A percentile compares a stretch with the other conserved stretches of the same genome.
These are phyloP conservation scores for Papiliotrema laurentii DNA, from an alignment of 1,284 basidiomycete genomes.

Conservation along the genomic window DNA sequence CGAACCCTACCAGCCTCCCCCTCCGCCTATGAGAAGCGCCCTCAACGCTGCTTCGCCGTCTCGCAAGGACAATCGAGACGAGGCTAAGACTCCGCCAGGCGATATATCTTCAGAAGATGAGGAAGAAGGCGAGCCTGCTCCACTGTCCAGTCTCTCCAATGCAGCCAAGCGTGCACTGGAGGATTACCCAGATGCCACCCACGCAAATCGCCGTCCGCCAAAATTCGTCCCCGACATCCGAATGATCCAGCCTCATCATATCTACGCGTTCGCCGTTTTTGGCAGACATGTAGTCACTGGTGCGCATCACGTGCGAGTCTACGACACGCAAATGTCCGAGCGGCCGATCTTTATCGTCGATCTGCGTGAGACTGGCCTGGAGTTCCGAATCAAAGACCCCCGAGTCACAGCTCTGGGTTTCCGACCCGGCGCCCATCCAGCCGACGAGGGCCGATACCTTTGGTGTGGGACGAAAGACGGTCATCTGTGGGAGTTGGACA, in stretches of 20 bases:
- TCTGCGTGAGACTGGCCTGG: constrained; percentile 57
- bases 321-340: constrained; percentile 43
- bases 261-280: constrained; percentile 57
- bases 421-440: constrained; percentile 54
- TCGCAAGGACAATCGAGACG: not conserved
- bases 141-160: constrained; percentile 12
- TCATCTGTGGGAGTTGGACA: constrained; percentile 73
- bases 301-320: constrained; percentile 60
- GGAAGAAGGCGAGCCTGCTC: constrained; percentile 36
- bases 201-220: constrained; percentile 75
- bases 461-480: constrained; percentile 91
- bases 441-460: constrained; percentile 53
- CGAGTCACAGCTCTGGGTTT: constrained; percentile 74
- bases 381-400: constrained; percentile 58
- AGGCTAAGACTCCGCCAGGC: not conserved
- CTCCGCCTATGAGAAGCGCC: constrained; percentile 9
- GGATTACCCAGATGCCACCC: constrained; percentile 71
- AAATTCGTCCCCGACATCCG: constrained; percentile 43
- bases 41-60: constrained; percentile 1
- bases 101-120: constrained; percentile 25
- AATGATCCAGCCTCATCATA: constrained; percentile 39
- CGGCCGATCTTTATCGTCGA: constrained; percentile 55
- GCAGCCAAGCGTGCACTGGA: constrained; percentile 51
- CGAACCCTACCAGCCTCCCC: constrained; percentile 7
- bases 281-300: constrained; percentile 63